Conservation (phyloP, 225 moss, liverwort and hornwort genomes). For the Physcomitrellopsis africana region DNA sequence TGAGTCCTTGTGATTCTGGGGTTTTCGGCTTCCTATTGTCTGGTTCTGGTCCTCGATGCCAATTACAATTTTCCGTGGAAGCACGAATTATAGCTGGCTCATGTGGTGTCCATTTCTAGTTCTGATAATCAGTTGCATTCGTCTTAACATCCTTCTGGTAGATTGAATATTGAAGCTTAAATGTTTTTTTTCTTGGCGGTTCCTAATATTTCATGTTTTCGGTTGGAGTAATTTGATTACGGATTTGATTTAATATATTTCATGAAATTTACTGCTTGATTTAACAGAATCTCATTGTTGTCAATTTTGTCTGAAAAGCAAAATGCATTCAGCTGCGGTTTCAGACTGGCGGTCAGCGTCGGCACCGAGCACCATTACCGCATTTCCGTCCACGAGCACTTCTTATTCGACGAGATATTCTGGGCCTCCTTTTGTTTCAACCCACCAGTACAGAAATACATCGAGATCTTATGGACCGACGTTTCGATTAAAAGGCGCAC, state of each 20-base stretch:
- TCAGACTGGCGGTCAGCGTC: slow-evolving; percentile 28
- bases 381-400: slow-evolving; percentile 23
- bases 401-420: slow-evolving; percentile 15
- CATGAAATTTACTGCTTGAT: background rate
- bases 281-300: background rate
- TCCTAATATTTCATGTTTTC: background rate
- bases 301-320: slow-evolving; percentile 14
- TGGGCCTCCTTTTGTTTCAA: slow-evolving; percentile 17
- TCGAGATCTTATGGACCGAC: slow-evolving; percentile 13
- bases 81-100: too few relatives aligned
- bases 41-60: too few relatives aligned
- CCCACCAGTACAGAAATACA: slow-evolving; percentile 18
- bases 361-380: background rate
- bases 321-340: slow-evolving; percentile 36
- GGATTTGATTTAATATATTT: background rate
- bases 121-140: too few relatives aligned
- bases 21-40: too few relatives aligned
- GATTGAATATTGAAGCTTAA: background rate
- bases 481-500: background rate
- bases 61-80: too few relatives aligned
- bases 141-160: too few relatives aligned
- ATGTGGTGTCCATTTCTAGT: too few relatives aligned
- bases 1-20: too few relatives aligned
- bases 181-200: background rate
- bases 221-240: background rate